phyloP scores from a whole-genome alignment of 768 basidiomycete species.

The Rhizopogon sp. region DNA sequence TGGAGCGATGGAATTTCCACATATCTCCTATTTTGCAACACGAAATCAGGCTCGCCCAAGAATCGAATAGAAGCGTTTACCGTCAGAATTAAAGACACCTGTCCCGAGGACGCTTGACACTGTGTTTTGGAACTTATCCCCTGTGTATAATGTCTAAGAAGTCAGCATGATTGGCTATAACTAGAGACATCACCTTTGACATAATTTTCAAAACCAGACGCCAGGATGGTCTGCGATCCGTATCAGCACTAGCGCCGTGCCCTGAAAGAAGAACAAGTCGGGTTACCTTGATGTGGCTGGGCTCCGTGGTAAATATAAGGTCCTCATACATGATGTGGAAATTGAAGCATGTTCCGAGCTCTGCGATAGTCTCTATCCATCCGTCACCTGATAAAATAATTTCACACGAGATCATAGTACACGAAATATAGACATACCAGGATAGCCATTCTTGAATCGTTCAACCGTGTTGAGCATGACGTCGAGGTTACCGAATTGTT shows the following conservation, averaged over 20 bases:
- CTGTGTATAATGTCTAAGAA: too few species aligned
- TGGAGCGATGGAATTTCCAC: conserved; percentile 63
- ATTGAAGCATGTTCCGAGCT: conserved; percentile 40
- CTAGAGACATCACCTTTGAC: too few species aligned
- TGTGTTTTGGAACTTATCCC: too few species aligned
- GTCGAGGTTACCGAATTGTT: conserved; percentile 41
- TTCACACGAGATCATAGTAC: not conserved
- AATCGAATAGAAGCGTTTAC: conserved; percentile 23
- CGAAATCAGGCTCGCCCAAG: conserved; percentile 5
- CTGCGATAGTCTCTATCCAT: conserved; percentile 27
- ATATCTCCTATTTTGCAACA: conserved; percentile 31
- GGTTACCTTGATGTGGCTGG: conserved; percentile 47
- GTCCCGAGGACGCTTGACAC: conserved; percentile 52
- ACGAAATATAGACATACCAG: conserved; percentile 31
- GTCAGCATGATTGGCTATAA: too few species aligned
- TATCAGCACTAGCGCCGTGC: too few species aligned
- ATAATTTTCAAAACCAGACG: conserved; percentile 55
- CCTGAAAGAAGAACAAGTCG: not conserved
- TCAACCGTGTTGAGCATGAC: conserved; percentile 31
- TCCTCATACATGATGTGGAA: conserved; percentile 41
- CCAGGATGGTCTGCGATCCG: conserved; percentile 33
- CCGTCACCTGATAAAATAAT: conserved; percentile 35
- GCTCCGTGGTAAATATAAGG: conserved; percentile 42
- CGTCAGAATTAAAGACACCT: conserved; percentile 69
- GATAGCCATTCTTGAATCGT: conserved; percentile 40